phyloP scores from a whole-genome alignment of 2,329 filamentous ascomycete species.

The Zarea fungicola region DNA sequence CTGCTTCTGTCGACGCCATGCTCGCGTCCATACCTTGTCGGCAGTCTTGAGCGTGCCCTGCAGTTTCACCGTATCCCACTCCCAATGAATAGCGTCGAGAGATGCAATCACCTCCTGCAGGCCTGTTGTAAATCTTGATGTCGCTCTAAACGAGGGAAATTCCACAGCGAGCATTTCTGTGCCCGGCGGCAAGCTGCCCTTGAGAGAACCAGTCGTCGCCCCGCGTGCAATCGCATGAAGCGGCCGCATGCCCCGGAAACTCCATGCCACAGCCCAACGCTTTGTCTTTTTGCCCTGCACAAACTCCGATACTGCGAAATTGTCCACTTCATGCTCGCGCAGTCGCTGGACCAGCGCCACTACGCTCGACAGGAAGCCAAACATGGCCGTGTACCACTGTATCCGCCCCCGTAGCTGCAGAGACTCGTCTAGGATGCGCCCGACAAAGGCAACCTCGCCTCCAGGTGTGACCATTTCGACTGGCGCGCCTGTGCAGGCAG shows the following conservation, averaged over 20 bases:
- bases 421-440: slow-evolving; percentile 66
- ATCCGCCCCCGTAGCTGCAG: slow-evolving; percentile 54
- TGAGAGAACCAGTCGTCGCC: slow-evolving; percentile 34
- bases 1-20: slow-evolving; percentile 59
- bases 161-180: slow-evolving; percentile 39
- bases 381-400: slow-evolving; percentile 87
- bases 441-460: slow-evolving; percentile 72
- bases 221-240: slow-evolving; percentile 40
- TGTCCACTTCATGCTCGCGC: slow-evolving; percentile 54
- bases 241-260: slow-evolving; percentile 65
- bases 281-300: slow-evolving; percentile 73
- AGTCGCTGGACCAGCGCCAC: slow-evolving; percentile 57
- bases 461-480: slow-evolving; percentile 82
- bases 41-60: slow-evolving; percentile 58
- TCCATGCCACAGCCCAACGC: slow-evolving; percentile 88
- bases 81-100: slow-evolving; percentile 58
- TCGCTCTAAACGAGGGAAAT: slow-evolving; percentile 38
- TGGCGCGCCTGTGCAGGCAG: slow-evolving; percentile 69
- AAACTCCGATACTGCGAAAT: slow-evolving; percentile 79
- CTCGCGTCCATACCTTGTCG: slow-evolving; percentile 74
- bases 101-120: slow-evolving; percentile 43
- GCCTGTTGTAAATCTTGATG: slow-evolving; percentile 30
- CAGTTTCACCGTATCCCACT: slow-evolving; percentile 49
- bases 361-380: slow-evolving; percentile 72
- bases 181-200: slow-evolving; percentile 37